Conservation (phyloP, 768 basidiomycete species). For the Cystobasidium onofrii region DNA sequence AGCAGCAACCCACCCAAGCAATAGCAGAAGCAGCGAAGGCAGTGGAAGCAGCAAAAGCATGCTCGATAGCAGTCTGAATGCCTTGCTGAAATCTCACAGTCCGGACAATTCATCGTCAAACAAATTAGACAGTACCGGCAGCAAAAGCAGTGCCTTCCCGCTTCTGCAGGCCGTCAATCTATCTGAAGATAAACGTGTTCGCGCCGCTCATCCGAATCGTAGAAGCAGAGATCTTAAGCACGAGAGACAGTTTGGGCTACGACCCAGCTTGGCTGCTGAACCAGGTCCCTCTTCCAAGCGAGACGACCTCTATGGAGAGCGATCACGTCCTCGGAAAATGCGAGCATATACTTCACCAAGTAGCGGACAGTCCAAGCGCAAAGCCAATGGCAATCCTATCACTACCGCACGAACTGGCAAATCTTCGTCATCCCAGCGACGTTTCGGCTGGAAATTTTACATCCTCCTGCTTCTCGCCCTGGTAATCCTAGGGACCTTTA, state of each 20-base stretch:
- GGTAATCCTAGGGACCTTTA: slow-evolving; percentile 74
- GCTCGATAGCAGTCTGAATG: neutral
- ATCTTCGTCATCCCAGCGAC: neutral
- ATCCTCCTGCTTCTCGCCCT: slow-evolving; percentile 58
- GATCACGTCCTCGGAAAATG: neutral
- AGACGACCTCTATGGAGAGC: neutral
- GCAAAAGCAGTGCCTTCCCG: neutral
- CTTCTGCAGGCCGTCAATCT: neutral
- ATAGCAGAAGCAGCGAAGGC: neutral
- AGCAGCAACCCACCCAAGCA: no score
- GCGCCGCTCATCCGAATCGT: neutral
- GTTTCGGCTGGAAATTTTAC: neutral
- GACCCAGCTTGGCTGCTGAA: neutral
- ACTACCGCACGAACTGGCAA: neutral
- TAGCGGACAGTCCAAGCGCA: neutral
- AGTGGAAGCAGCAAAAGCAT: neutral
- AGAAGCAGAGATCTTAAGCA: neutral
- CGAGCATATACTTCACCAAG: neutral
- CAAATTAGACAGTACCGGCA: neutral
- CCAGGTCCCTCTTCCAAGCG: neutral
- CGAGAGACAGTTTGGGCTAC: neutral
- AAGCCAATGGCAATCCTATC: neutral
- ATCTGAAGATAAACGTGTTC: neutral
- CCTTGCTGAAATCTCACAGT: neutral
- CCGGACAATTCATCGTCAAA: neutral